phyloP scores from a whole-genome alignment of 2,329 filamentous ascomycete species.

The Periconia digitata region DNA sequence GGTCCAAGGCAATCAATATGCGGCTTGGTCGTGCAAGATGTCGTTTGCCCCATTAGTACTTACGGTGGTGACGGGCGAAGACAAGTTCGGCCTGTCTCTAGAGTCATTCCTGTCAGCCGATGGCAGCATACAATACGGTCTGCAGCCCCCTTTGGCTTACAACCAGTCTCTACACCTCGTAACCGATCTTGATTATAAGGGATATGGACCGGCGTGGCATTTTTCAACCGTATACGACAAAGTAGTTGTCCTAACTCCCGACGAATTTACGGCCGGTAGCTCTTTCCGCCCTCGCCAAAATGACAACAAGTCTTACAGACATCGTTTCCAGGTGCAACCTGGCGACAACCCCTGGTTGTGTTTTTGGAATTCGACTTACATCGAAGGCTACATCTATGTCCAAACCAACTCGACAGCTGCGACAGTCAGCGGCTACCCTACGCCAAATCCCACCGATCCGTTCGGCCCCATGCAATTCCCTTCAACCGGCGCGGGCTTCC shows the following conservation, averaged over 20 bases:
- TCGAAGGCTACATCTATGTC: conserved; percentile 69
- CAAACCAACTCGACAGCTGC: conserved; percentile 52
- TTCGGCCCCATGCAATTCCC: conserved; percentile 5
- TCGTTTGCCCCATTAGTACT: conserved; percentile 37
- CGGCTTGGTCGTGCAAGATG: conserved; percentile 55
- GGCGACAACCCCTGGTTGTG: conserved; percentile 70
- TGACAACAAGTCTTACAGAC: conserved; percentile 27
- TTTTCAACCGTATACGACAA: conserved; percentile 67
- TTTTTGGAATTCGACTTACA: conserved; percentile 67
- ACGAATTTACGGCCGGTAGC: conserved; percentile 37
- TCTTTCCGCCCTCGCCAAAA: conserved; percentile 23
- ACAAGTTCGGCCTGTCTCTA: conserved; percentile 21
- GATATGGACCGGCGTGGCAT: conserved; percentile 63
- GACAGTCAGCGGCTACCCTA: conserved; percentile 29
- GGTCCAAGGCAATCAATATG: conserved; percentile 45
- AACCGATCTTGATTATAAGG: conserved; percentile 57
- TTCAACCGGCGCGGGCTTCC: conserved; percentile 9
- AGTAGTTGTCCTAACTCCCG: conserved; percentile 56
- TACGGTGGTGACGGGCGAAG: conserved; percentile 22
- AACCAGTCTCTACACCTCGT: conserved; percentile 57
- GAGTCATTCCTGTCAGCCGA: conserved; percentile 34
- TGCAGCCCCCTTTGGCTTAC: conserved; percentile 58
- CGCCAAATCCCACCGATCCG: conserved; percentile 22
- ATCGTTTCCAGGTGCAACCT: conserved; percentile 49
- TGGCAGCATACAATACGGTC: conserved; percentile 58